Conservation (phyloP, 805 yeast genomes). For the Teunomyces atbi region DNA sequence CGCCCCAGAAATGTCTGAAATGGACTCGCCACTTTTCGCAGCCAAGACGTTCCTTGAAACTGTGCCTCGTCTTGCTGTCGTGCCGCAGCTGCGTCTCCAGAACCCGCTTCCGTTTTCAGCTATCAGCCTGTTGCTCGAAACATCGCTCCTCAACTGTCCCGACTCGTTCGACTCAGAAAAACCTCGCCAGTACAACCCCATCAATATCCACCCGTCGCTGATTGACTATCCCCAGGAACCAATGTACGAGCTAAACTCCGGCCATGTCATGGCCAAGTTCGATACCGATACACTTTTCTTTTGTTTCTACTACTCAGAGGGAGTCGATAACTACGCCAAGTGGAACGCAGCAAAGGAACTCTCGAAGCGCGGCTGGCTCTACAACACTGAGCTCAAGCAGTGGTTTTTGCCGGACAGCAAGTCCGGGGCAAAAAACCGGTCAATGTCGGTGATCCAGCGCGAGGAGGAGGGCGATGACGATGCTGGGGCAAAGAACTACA, state of each 20-base stretch:
- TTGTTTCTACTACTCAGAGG: constrained; percentile 78
- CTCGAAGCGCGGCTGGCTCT: constrained; percentile 75
- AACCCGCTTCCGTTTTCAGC: constrained; percentile 54
- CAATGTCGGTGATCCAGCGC: constrained; percentile 19
- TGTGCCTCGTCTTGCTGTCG: constrained; percentile 21
- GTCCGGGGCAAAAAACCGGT: constrained; percentile 24
- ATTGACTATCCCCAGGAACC: constrained; percentile 89
- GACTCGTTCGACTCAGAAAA: constrained; percentile 88
- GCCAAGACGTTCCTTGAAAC: constrained; percentile 20
- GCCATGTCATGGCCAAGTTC: constrained; percentile 62
- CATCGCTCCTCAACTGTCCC: constrained; percentile 84
- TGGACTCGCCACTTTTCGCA: constrained; percentile 4
- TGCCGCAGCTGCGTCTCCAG: constrained; percentile 42
- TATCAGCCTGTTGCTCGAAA: constrained; percentile 62
- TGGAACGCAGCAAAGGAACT: constrained; percentile 76
- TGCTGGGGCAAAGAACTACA: constrained; percentile 51
- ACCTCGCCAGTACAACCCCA: constrained; percentile 75
- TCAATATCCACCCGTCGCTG: constrained; percentile 85
- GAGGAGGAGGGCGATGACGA: constrained; percentile 29
- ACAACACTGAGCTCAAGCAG: constrained; percentile 66
- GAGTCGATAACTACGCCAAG: constrained; percentile 31
- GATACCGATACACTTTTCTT: constrained; percentile 88
- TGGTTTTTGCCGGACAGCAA: constrained; percentile 78
- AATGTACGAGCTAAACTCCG: constrained; percentile 61
- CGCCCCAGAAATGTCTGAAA: too few species aligned